Base-by-base conservation (phyloP, 2,329 filamentous ascomycete species). In the Aureobasidium pullulans region DNA sequence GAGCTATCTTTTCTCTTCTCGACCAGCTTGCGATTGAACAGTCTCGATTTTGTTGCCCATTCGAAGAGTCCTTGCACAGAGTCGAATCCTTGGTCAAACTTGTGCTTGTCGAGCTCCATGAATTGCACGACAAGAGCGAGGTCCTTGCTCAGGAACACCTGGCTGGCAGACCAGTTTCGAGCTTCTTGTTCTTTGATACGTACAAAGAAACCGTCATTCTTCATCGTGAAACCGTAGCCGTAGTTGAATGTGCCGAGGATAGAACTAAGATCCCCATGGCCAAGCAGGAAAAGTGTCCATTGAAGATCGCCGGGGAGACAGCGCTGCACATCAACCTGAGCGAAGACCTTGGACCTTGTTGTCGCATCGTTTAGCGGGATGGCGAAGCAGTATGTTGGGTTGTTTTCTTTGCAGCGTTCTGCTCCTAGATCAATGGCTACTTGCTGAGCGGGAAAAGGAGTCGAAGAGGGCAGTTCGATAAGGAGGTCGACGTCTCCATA, bases 401-500 rank as follows among this genome's bases (percentile, higher is more conserved):
- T 16, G 13, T 52, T 52, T 9, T 3, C 10, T 46, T 46, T 48
- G 32, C 28, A 5, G 15, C 23, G 34, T 7, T n/a, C 9, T 15
- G 70, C 69, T 1, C 23, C 19, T 1, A 59, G 40, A 32, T 53
- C 47, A 11, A 29, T 28, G n/a, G 40, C 48, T 11, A 70, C 71
- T 6, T 60, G 23, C 16, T 54, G 40, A 39, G 6, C 23, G 1
- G 50, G 54, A n/a, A 47, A 50, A 6, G 13, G 31, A 4, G 11
- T 28, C 8, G 57, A 19, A 10, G 31, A n/a, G 3, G 68, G 63
- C 7, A 53, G 61, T 58, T 66, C 73, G 1, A 89, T 79, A 1
- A 90, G 71, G 61, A 92, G 77, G 71, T 94, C 89, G 39, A 95
- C 74, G 64, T 94, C 90, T 19, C 89, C 90, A 66, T 84, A 81